Percentiles rank a stretch among this genome's conserved stretches.
Evolutionary conservation across 78 protist species (phyloP).

Genomic region (Pigoraptor vietnamica): DNA sequence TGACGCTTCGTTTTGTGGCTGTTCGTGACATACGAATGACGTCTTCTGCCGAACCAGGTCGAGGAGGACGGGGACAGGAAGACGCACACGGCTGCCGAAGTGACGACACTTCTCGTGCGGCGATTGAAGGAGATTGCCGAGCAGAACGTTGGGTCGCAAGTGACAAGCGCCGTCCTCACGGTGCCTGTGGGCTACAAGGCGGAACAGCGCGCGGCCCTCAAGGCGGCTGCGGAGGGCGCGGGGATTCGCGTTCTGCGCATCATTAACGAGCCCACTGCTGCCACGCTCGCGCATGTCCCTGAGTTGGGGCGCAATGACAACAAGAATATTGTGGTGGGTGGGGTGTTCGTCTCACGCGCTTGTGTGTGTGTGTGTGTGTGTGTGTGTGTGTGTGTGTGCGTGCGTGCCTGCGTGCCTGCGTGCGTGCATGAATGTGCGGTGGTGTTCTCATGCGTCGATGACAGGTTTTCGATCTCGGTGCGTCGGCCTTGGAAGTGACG

Average conservation of each 20-base stretch:
- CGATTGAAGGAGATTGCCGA: conserved; percentile 83
- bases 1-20: background rate
- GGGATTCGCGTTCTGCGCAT: conserved; percentile 88
- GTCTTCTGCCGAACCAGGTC: too few relatives aligned
- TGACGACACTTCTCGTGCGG: conserved; percentile 60
- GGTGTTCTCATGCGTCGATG: too few relatives aligned
- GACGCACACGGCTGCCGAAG: conserved; percentile 57
- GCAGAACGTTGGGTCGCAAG: conserved; percentile 61
- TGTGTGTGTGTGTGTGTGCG: background rate
- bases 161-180: conserved; percentile 79
- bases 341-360: too few relatives aligned
- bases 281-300: conserved; percentile 92
- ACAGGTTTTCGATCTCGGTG: background rate
- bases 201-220: conserved; percentile 65
- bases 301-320: conserved; percentile 22
- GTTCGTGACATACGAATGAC: too few relatives aligned
- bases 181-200: conserved; percentile 82
- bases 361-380: conserved; percentile 1
- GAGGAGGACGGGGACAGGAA: conserved; percentile 57
- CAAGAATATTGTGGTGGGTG: background rate
- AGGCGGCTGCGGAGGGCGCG: conserved; percentile 61
- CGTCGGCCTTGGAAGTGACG: background rate
- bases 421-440: background rate
- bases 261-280: conserved; percentile 97
- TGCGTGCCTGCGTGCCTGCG: background rate